A percentile compares a stretch with the other conserved stretches of the same genome.
phyloP scores from a whole-genome alignment of 805 yeast genomes.

The Metschnikowia peoriensis region DNA sequence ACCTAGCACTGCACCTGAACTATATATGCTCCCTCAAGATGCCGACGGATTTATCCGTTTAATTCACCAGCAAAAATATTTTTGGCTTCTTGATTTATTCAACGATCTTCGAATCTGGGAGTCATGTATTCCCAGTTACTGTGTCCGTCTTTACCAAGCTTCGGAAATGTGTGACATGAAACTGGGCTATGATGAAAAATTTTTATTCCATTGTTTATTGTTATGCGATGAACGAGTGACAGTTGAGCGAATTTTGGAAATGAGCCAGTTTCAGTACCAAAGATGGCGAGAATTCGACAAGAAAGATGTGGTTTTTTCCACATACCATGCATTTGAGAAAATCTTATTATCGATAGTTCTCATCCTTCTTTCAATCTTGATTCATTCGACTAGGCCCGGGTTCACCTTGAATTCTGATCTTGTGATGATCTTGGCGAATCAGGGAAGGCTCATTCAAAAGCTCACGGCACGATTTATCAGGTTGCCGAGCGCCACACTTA shows the following conservation, averaged over 20 bases:
- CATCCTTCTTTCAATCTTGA: conserved; percentile 24
- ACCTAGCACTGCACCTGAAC: background rate
- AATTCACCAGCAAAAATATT: conserved; percentile 34
- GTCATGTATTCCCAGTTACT: conserved; percentile 32
- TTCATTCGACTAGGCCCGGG: conserved; percentile 10
- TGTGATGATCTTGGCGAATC: conserved; percentile 27
- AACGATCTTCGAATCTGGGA: conserved; percentile 41
- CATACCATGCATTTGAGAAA: conserved; percentile 26
- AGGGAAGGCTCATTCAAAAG: conserved; percentile 31
- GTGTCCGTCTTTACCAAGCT: conserved; percentile 21
- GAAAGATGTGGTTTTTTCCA: conserved; percentile 11
- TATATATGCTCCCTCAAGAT: conserved; percentile 16
- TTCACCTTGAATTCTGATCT: conserved; percentile 11
- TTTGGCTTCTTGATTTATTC: conserved; percentile 40
- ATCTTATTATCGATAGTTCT: conserved; percentile 31
- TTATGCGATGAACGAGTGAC: conserved; percentile 22
- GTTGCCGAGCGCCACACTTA: conserved; percentile 13
- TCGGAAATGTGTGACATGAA: conserved; percentile 7
- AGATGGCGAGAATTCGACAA: conserved; percentile 22
- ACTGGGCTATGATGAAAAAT: conserved; percentile 11
- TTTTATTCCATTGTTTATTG: conserved; percentile 31
- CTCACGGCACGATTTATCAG: conserved; percentile 22
- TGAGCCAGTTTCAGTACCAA: conserved; percentile 22
- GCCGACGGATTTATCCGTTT: conserved; percentile 22
- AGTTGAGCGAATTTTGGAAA: conserved; percentile 2